phyloP scores from a whole-genome alignment of 2,329 filamentous ascomycete species.

The Microdochium paspali region DNA sequence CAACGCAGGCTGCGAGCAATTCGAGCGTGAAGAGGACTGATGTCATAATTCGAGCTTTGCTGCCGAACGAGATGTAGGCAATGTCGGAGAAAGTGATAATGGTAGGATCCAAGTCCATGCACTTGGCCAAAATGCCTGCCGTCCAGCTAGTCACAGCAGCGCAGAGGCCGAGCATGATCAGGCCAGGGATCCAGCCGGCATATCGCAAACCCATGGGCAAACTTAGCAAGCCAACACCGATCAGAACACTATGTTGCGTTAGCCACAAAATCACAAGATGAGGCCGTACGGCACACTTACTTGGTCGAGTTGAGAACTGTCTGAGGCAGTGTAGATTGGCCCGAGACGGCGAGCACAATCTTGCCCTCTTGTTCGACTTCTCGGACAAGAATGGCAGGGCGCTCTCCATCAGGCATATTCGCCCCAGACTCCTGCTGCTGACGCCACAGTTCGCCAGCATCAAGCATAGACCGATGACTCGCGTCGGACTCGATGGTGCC shows the following conservation, averaged over 20 bases:
- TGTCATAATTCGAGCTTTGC: conserved; percentile 68
- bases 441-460: conserved; percentile 41
- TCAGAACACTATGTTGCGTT: conserved; percentile 49
- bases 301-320: conserved; percentile 97
- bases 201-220: conserved; percentile 82
- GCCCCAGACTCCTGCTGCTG: conserved; percentile 40
- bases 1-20: conserved; percentile 79
- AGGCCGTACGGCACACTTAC: conserved; percentile 21
- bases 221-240: conserved; percentile 82
- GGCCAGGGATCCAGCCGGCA: conserved; percentile 78
- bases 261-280: too few species aligned
- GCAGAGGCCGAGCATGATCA: conserved; percentile 63
- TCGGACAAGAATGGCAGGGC: conserved; percentile 74
- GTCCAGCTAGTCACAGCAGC: conserved; percentile 78
- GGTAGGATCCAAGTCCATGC: conserved; percentile 74
- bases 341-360: conserved; percentile 74
- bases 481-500: conserved; percentile 38
- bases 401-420: conserved; percentile 45
- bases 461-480: conserved; percentile 36
- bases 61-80: conserved; percentile 83
- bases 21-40: conserved; percentile 84
- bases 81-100: conserved; percentile 93
- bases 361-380: conserved; percentile 83
- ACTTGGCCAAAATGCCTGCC: conserved; percentile 74
- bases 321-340: conserved; percentile 90